A percentile compares a stretch with the other conserved stretches of the same genome.
phyloP scores from a whole-genome alignment of 768 basidiomycete genomes.

The Cystofilobasidium macerans region DNA sequence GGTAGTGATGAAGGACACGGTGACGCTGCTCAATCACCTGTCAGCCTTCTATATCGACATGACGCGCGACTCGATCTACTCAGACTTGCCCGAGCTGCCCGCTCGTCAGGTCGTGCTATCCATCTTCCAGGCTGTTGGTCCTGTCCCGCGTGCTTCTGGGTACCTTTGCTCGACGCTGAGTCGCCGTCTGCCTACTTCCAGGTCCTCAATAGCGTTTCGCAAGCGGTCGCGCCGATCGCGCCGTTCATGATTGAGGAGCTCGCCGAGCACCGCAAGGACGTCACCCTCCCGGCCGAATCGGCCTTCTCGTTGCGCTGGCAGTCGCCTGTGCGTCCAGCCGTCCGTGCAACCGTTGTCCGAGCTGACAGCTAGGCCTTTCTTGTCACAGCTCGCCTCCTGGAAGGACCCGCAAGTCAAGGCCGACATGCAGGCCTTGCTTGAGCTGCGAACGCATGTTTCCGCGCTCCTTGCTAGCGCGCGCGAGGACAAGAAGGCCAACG shows the following conservation, averaged over 20 bases:
- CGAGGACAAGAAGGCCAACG: slow-evolving; percentile 59
- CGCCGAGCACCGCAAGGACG: slow-evolving; percentile 40
- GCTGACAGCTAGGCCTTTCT: slow-evolving; percentile 17
- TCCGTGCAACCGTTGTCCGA: slow-evolving; percentile 45
- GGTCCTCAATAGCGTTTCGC: slow-evolving; percentile 57
- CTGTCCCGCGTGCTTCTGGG: not conserved
- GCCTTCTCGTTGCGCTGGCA: slow-evolving; percentile 65
- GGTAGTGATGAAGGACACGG: slow-evolving; percentile 46
- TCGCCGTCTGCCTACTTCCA: slow-evolving; percentile 32
- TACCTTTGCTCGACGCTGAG: not conserved
- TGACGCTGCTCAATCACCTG: slow-evolving; percentile 58
- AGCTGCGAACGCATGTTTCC: slow-evolving; percentile 52
- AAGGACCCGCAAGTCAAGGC: slow-evolving; percentile 49
- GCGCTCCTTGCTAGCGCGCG: slow-evolving; percentile 66
- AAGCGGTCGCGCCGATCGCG: slow-evolving; percentile 68
- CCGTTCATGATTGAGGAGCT: slow-evolving; percentile 90
- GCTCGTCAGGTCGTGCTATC: slow-evolving; percentile 58
- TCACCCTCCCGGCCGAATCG: slow-evolving; percentile 41
- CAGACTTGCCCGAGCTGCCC: slow-evolving; percentile 46
- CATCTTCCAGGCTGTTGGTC: slow-evolving; percentile 56
- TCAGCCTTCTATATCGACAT: slow-evolving; percentile 88
- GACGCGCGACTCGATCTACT: slow-evolving; percentile 80
- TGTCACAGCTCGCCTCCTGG: slow-evolving; percentile 53
- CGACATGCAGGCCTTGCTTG: slow-evolving; percentile 49
- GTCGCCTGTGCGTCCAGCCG: slow-evolving; percentile 52